Percentiles rank a stretch among this genome's conserved stretches.
phyloP scores from a whole-genome alignment of 2,329 filamentous ascomycete genomes.

The Trichoderma asperellum region DNA sequence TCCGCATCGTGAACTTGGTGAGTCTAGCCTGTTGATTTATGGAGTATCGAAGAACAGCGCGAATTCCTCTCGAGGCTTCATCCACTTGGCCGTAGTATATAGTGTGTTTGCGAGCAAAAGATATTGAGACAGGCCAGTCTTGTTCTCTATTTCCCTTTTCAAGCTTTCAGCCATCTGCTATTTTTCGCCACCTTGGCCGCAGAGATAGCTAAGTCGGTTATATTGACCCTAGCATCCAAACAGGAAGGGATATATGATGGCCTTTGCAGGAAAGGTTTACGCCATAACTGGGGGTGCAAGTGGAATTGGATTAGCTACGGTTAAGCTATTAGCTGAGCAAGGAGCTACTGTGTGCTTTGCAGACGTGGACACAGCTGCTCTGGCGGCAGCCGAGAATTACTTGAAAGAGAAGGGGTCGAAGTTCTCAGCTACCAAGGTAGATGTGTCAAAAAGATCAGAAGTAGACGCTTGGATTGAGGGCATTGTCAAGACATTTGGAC shows the following conservation, averaged over 20 bases:
- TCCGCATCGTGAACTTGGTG: conserved; percentile 12
- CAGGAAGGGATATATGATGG: neutral
- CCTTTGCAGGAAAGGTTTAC: conserved; percentile 41
- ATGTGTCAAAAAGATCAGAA: conserved; percentile 51
- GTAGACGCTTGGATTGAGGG: conserved; percentile 56
- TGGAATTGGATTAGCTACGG: conserved; percentile 50
- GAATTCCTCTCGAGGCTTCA: conserved; percentile 1
- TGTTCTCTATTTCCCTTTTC: neutral
- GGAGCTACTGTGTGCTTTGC: conserved; percentile 47
- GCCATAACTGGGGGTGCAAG: conserved; percentile 50
- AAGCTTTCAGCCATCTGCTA: neutral
- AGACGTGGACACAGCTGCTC: conserved; percentile 42
- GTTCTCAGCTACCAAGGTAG: conserved; percentile 49
- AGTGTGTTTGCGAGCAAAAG: conserved; percentile 8
- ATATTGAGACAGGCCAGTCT: neutral
- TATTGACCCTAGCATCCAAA: neutral
- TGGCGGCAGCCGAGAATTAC: conserved; percentile 39
- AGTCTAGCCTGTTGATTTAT: conserved; percentile 12
- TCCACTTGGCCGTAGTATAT: conserved; percentile 3
- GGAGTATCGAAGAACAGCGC: neutral
- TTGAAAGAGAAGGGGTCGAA: conserved; percentile 35
- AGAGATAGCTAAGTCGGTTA: neutral
- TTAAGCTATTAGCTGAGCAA: conserved; percentile 43
- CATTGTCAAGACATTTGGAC: conserved; percentile 54
- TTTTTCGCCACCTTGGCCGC: neutral